phyloP scores from a whole-genome alignment of 2,329 filamentous ascomycete genomes.

The Alternaria postmessia region DNA sequence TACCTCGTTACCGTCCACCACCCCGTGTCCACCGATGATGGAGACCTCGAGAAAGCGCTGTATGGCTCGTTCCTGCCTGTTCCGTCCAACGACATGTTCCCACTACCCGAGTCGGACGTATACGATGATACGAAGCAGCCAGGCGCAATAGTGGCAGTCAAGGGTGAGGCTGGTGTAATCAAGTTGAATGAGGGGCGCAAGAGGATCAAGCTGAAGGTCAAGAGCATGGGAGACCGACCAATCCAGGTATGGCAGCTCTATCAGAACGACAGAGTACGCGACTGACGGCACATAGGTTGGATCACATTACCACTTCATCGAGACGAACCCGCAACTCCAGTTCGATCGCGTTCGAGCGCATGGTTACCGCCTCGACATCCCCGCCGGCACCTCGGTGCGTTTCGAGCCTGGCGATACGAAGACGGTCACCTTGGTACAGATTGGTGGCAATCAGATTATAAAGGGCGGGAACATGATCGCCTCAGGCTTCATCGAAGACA shows the following conservation, averaged over 20 bases:
- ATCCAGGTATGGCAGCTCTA: conserved; percentile 71
- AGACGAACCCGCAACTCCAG: conserved; percentile 87
- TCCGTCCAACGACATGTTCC: conserved; percentile 73
- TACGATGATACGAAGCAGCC: conserved; percentile 76
- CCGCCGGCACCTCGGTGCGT: conserved; percentile 88
- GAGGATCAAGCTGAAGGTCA: conserved; percentile 78
- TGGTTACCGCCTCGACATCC: conserved; percentile 86
- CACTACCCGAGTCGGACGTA: conserved; percentile 67
- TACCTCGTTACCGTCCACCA: conserved; percentile 95
- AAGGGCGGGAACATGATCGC: conserved; percentile 85
- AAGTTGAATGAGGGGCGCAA: conserved; percentile 76
- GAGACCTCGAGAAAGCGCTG: conserved; percentile 83
- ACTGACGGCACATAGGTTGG: conserved; percentile 65
- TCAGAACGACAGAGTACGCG: neutral
- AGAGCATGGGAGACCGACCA: conserved; percentile 86
- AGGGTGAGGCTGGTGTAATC: conserved; percentile 69
- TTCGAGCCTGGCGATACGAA: conserved; percentile 95
- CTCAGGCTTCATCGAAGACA: conserved; percentile 71
- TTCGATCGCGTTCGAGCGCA: conserved; percentile 87
- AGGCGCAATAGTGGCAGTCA: conserved; percentile 78
- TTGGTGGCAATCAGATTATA: conserved; percentile 81
- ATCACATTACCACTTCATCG: conserved; percentile 95
- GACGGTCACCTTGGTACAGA: conserved; percentile 89
- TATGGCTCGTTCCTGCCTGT: conserved; percentile 92
- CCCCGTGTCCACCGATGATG: conserved; percentile 85